phyloP scores from a whole-genome alignment of 129 eudicot genomes.

The Heracleum sosnowskyi region DNA sequence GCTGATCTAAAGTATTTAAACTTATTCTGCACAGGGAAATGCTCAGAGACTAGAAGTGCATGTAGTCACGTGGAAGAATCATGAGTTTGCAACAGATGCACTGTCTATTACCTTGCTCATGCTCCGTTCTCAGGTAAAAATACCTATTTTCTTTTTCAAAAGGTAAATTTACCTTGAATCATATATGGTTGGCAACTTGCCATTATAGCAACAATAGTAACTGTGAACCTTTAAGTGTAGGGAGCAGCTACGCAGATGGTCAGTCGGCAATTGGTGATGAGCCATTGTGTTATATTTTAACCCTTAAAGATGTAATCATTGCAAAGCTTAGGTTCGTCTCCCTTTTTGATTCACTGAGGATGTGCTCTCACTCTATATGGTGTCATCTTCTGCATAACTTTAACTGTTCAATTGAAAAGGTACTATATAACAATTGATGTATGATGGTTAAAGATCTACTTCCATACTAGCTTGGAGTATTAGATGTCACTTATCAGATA shows the following conservation, averaged over 20 bases:
- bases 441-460: no score
- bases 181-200: conserved; percentile 4
- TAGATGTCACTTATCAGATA: background rate
- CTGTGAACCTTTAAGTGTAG: conserved; percentile 44
- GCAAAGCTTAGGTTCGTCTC: conserved; percentile 90
- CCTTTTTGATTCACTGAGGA: background rate
- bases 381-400: background rate
- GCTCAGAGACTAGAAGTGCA: conserved; percentile 99
- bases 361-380: background rate
- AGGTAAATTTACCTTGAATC: no score
- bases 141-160: no score
- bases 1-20: background rate
- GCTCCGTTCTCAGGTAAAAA: conserved; percentile 81
- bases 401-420: background rate
- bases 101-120: conserved; percentile 87
- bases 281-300: conserved; percentile 84
- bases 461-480: background rate
- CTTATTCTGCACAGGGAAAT: conserved; percentile 62
- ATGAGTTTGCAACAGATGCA: conserved; percentile 96
- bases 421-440: no score
- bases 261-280: conserved; percentile 99
- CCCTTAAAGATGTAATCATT: conserved; percentile 94
- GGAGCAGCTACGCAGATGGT: conserved; percentile 98
- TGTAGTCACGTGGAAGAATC: conserved; percentile 92
- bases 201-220: conserved; percentile 10